These are phyloP conservation scores for Waltergamsia citrina DNA, from an alignment of 2,329 filamentous ascomycete genomes.

Conservation along the genomic window DNA sequence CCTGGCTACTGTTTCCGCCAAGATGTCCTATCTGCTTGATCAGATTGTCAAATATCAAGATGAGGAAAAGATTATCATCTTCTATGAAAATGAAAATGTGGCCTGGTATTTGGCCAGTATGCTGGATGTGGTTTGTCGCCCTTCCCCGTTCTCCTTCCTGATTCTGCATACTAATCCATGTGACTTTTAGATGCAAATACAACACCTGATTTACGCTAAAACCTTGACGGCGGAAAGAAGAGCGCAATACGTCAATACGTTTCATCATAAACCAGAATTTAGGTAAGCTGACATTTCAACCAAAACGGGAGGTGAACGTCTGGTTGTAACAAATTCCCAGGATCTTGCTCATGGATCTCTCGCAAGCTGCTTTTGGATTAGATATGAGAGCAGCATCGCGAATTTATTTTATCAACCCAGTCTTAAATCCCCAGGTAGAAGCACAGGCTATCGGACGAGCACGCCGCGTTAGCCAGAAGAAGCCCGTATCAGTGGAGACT, in stretches of 20 bases:
- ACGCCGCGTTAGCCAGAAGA: constrained; percentile 76
- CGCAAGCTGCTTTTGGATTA: constrained; percentile 77
- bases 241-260: constrained; percentile 68
- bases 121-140: constrained; percentile 61
- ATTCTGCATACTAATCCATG: neutral
- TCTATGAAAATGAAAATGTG: constrained; percentile 82
- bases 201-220: constrained; percentile 59
- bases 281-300: constrained; percentile 33
- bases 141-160: neutral
- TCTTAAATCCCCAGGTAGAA: constrained; percentile 76
- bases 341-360: constrained; percentile 85
- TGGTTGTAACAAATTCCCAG: constrained; percentile 21
- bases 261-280: constrained; percentile 60
- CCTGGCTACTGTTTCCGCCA: constrained; percentile 75
- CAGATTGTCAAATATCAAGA: constrained; percentile 57
- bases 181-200: constrained; percentile 47
- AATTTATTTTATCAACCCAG: constrained; percentile 83
- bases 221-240: constrained; percentile 50
- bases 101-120: constrained; percentile 80
- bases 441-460: constrained; percentile 88
- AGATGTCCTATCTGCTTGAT: constrained; percentile 78
- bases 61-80: constrained; percentile 80
- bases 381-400: constrained; percentile 77
- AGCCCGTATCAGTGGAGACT: constrained; percentile 75
- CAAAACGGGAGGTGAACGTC: neutral